phyloP scores from a whole-genome alignment of 192 early-diverging fungal species.

The Linnemannia hyalina region DNA sequence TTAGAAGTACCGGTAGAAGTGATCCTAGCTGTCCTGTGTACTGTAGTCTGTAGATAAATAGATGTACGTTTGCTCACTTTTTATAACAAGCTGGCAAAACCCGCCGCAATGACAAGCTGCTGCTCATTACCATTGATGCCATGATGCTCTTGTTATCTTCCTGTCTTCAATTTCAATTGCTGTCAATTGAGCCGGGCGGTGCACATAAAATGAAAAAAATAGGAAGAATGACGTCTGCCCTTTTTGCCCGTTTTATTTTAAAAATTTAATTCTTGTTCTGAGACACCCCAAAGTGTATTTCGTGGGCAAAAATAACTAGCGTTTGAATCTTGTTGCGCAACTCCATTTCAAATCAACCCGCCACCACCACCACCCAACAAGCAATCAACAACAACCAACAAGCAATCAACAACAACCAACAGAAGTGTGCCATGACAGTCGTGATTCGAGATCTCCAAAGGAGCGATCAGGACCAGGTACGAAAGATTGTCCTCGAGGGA shows the following conservation, averaged over 20 bases:
- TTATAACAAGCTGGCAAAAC: too few species aligned
- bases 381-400: constrained; percentile 3
- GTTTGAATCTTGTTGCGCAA: neutral
- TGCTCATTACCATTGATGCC: too few species aligned
- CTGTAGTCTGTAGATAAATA: neutral
- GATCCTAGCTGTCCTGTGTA: too few species aligned
- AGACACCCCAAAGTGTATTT: neutral
- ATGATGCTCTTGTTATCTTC: too few species aligned
- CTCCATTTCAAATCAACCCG: neutral
- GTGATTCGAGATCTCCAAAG: constrained; percentile 37
- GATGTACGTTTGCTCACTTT: neutral
- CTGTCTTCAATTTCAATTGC: too few species aligned
- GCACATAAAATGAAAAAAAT: too few species aligned
- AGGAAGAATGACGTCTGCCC: neutral
- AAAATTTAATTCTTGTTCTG: neutral
- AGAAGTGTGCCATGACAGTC: neutral
- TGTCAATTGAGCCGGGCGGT: too few species aligned
- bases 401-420: neutral
- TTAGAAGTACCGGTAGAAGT: neutral
- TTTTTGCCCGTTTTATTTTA: too few species aligned
- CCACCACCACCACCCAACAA: neutral
- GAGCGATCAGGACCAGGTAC: constrained; percentile 36
- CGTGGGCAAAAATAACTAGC: neutral
- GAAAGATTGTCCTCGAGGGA: constrained; percentile 27
- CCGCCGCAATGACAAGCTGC: too few species aligned